Conservation (phyloP, 2,329 filamentous ascomycete species). For the Gnomoniopsis sp. region DNA sequence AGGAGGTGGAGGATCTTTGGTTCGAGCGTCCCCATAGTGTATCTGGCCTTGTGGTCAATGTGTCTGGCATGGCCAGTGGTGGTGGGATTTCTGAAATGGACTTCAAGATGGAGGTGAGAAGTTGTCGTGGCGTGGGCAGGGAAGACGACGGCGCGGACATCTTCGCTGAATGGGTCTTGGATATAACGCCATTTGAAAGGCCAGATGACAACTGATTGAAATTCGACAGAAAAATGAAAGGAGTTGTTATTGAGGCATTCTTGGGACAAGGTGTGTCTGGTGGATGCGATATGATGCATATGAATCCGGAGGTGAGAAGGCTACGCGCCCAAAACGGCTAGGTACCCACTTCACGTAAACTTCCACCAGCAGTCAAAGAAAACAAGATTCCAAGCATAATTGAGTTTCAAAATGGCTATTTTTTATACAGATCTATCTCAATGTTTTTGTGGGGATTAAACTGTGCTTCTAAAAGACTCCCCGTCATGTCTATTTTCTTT, state of each 20-base stretch:
- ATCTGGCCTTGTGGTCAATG: slow-evolving; percentile 5
- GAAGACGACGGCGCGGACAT: slow-evolving; percentile 17
- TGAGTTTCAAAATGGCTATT: too few relatives aligned
- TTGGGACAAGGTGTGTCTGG: neutral
- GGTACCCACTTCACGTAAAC: neutral
- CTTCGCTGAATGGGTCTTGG: neutral
- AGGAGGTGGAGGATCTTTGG: neutral
- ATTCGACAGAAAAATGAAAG: too few relatives aligned
- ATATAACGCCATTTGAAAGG: slow-evolving; percentile 6
- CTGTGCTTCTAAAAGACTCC: neutral
- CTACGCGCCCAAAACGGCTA: neutral
- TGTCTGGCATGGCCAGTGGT: neutral
- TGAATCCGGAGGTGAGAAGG: neutral
- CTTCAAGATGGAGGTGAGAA: slow-evolving; percentile 48
- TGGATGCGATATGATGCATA: neutral
- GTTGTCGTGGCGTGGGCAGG: slow-evolving; percentile 37
- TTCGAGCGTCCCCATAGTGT: neutral
- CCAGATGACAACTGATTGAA: too few relatives aligned
- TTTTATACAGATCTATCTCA: neutral
- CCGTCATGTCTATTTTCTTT: slow-evolving; percentile 1
- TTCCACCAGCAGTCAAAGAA: neutral
- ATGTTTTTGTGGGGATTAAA: slow-evolving; percentile 5
- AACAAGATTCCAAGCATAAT: too few relatives aligned
- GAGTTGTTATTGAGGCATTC: neutral
- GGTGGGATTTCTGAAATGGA: slow-evolving; percentile 33